A percentile compares a stretch with the other conserved stretches of the same genome.
These are phyloP conservation scores for Pisolithus sp. DNA, from an alignment of 768 basidiomycete species.

Conservation along the genomic window DNA sequence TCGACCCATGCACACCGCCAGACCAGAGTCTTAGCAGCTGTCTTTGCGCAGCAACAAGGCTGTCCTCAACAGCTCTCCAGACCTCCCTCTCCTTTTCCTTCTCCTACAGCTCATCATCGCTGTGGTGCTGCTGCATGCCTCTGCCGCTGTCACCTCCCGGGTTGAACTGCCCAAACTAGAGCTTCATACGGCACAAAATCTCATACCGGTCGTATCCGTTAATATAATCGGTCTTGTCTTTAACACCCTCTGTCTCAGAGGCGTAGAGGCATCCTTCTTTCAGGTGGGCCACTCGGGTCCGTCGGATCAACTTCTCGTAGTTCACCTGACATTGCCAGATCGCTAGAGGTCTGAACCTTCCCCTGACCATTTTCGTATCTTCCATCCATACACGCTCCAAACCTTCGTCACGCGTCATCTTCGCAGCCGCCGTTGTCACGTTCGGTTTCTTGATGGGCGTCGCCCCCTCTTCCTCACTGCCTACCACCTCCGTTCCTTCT, in stretches of 20 bases:
- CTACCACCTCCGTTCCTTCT: conserved; percentile 39
- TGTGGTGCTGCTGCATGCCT: conserved; percentile 53
- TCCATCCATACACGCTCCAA: conserved; percentile 48
- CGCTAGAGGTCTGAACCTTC: conserved; percentile 77
- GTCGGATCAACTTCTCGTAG: no score
- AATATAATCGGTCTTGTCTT: conserved; percentile 74
- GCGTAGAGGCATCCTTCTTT: conserved; percentile 77
- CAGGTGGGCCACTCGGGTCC: conserved; percentile 38
- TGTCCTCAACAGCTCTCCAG: conserved; percentile 59
- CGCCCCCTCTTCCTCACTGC: conserved; percentile 45
- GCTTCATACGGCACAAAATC: conserved; percentile 46
- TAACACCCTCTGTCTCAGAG: conserved; percentile 72
- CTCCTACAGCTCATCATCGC: conserved; percentile 64
- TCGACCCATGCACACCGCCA: not conserved
- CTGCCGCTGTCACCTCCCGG: conserved; percentile 40
- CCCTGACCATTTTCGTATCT: conserved; percentile 73
- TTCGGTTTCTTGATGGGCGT: conserved; percentile 75
- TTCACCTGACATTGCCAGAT: conserved; percentile 41
- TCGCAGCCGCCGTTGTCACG: conserved; percentile 59
- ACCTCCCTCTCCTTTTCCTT: conserved; percentile 63
- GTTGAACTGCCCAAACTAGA: conserved; percentile 56
- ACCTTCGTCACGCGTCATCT: conserved; percentile 49
- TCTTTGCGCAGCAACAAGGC: conserved; percentile 57
- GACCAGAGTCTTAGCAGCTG: no score
- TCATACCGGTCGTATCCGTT: conserved; percentile 56